Evolutionary conservation across 2,329 filamentous ascomycete species (phyloP), one percentile per base, ranked within the genome.

Genomic region (Geoglossum cookeanum): DNA sequence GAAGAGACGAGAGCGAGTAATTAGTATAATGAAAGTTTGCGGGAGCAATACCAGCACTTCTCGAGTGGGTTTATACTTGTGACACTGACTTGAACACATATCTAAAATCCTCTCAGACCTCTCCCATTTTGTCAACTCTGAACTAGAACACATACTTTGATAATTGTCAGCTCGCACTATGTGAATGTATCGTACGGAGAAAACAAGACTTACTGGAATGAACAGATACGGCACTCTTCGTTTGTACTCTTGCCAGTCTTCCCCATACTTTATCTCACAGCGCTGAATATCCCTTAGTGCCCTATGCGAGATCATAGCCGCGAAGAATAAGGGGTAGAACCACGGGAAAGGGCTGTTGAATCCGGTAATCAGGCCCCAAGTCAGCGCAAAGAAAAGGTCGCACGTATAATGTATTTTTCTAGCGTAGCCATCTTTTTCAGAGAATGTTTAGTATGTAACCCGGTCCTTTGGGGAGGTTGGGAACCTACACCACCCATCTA

Each of bases 241-340:
- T 74, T 87, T 84, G 67, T 94, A 94, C 74, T 91, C 82, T 51
- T 73, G 71, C 87, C 87, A 94, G 11, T 84, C 81, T 62, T 87
- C 83, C 27, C 87, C 87, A 69, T 94, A 94, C 75, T 87, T 89
- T 63, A 75, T 74, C 57, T 79, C 77, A 70, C 87, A 94, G 61
- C 82, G 76, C 67, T 84, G 75, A 59, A 90, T 86, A 66, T 94
- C 87, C 59, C 87, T 77, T 62, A 74, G 73, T 3, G 86, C 84
- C 59, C 87, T 83, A 69, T 94, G 87, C 8, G 81, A 74, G 65
- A 92, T 91, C 86, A 91, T 91, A 63, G 71, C 71, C 17, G 75
- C 74, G 68, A 94, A 94, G 74, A 94, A 94, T 39, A 85, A 69
- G 0, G 86, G 84, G 67, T 94, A 91, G 70, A 94, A 92, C 86